Base-by-base conservation (phyloP, 2,329 filamentous ascomycete genomes). In the Phaeophleospora eucalypticola region DNA sequence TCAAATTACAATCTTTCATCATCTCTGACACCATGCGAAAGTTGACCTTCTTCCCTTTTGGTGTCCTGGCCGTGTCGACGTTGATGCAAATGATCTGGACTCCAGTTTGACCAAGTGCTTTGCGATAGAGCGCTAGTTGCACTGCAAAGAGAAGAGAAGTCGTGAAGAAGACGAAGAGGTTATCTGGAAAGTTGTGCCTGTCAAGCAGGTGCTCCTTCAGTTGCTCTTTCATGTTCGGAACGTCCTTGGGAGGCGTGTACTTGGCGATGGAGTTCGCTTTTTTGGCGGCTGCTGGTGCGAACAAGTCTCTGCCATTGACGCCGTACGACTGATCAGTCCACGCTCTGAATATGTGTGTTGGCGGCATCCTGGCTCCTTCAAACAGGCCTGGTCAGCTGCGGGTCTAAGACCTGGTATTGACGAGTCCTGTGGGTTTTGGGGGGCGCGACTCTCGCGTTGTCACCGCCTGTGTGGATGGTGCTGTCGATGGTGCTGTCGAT, bases 71-170 rank as follows among this genome's bases (percentile, higher is more conserved):
- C 14, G 15, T 27, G 4, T 15, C 15, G 4, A 42, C 21, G 4
- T 50, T 34, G 6, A 50, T 24, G 29, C 41, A 50, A 8, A 39
- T 32, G 34, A 53, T 50, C 10, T 36, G 33, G 27, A 50, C 20
- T 6, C 49, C 47, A 12, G 21, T 33, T 14, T 50, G 43, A 3
- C 41, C 34, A 7, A 34, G 10, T 3, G 34, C 24, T 10, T 48
- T 41, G 3, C 45, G 37, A 19, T 36, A 39, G 9, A 35, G 42
- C 3, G 47, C 51, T 14, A 46, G 27, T 17, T 44, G 41, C 3
- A 50, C 17, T 2, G 51, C 47, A 24, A 53, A 49, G 15, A 45
- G 36, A 17, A 53, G 37, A 10, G 51, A 53, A 6, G 47, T 34
- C 8, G 51, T 49, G 27, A 41, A 50, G 41, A 50, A 50, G 0